Evolutionary conservation across 2,329 filamentous ascomycete species (phyloP), one percentile per base, ranked within the genome.

Genomic region (Aspergillus versicolor): DNA sequence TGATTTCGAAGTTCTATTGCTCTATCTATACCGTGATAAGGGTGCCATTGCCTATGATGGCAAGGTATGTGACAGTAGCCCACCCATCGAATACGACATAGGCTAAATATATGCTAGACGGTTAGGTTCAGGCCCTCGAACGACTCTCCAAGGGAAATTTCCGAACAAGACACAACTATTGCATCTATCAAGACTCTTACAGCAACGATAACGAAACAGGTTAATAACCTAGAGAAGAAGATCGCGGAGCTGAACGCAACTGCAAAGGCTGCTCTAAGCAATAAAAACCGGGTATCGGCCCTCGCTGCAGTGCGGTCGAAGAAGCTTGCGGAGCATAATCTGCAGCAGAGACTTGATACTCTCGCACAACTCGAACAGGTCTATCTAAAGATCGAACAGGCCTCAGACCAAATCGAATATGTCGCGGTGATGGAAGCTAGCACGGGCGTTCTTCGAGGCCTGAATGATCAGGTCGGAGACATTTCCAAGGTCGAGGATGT

Each of bases 321-420:
- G 78, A 97, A 94, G 73, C 78, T 90, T 7, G 87, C 89, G 27
- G 92, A 97, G 72, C 78, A 83, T 2, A 89, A 87, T 11, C 81
- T 97, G 0, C 79, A 84, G 30, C 85, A 86, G 62, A 86, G 92
- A 12, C 85, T 88, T 30, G 86, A 87, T 8, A 90, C 90, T 0
- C 82, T 96, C 2, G 79, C 81, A 42, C 92, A 96, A 73, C 82
- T 99, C 1, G 92, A 97, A 74, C 86, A 90, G 61, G 87, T 95
- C 0, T 89, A 91, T 53, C 75, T 82, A n/a, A 89, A 88, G 68
- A 90, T 99, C 52, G 88, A 96, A 70, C 87, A 93, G 72, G 94
- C 94, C 0, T 83, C 86, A 0, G 90, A 92, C 73, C 90, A 97
- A 61, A 86, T 95, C 8, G 88, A 91, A 65, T 83, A 97, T 13